Percentiles rank a stretch among this genome's conserved stretches.
phyloP scores from a whole-genome alignment of 805 yeast species.

The Candida rishiriensis region DNA sequence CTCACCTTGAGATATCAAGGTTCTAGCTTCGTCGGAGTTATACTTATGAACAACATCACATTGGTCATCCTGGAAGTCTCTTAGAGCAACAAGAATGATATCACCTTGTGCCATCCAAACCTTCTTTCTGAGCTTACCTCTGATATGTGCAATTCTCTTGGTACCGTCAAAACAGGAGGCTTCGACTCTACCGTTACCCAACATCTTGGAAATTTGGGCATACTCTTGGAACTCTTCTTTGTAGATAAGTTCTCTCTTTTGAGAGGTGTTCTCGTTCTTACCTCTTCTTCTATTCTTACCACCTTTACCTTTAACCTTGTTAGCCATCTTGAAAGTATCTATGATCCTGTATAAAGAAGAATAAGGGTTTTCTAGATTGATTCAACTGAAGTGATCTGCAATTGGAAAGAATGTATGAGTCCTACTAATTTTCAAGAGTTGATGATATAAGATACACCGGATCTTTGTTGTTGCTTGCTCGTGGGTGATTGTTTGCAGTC shows the following conservation, averaged over 20 bases:
- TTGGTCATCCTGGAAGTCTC: slow-evolving; percentile 98
- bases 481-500: too few relatives aligned
- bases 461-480: too few relatives aligned
- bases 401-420: too few relatives aligned
- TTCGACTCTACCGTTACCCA: slow-evolving; percentile 96
- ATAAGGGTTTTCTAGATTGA: too few relatives aligned
- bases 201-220: slow-evolving; percentile 97
- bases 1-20: slow-evolving; percentile 92
- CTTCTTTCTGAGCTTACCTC: slow-evolving; percentile 99
- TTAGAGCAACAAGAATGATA: slow-evolving; percentile 87
- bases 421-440: too few relatives aligned
- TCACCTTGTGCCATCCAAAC: slow-evolving; percentile 99
- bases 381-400: too few relatives aligned
- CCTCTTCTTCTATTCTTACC: slow-evolving; percentile 98
- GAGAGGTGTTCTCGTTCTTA: slow-evolving; percentile 86
- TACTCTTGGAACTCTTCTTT: slow-evolving; percentile 98
- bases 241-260: slow-evolving; percentile 88
- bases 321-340: slow-evolving; percentile 40
- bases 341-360: too few relatives aligned
- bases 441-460: too few relatives aligned
- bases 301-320: slow-evolving; percentile 47
- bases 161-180: slow-evolving; percentile 93
- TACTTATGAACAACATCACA: slow-evolving; percentile 97
- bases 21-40: slow-evolving; percentile 96
- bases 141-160: slow-evolving; percentile 93